Conservation (phyloP, 495 filamentous ascomycete species). For the Parachaetomium inaequale region DNA sequence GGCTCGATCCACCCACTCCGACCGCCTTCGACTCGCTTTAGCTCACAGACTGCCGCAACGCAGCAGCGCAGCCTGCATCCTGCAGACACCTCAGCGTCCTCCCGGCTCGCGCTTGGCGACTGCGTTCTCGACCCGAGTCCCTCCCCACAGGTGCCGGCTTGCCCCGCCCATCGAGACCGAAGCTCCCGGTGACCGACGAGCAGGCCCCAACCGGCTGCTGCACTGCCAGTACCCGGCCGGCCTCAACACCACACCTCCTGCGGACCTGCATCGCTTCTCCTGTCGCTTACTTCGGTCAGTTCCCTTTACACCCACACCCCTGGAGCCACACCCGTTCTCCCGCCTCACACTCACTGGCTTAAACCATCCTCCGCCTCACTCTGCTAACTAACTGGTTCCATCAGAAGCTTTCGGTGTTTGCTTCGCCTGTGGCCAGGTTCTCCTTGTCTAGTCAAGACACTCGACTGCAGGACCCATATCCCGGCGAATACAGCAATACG, state of each 20-base stretch:
- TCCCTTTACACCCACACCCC: slow-evolving; percentile 7
- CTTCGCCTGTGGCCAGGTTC: background rate
- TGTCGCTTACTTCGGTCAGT: slow-evolving; percentile 8
- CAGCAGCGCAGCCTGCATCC: slow-evolving; percentile 13
- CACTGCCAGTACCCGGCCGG: background rate
- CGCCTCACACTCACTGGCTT: background rate
- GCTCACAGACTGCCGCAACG: background rate
- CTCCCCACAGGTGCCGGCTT: slow-evolving; percentile 4
- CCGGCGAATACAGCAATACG: background rate
- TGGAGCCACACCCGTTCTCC: background rate
- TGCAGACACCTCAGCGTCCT: slow-evolving; percentile 19
- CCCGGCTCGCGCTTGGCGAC: slow-evolving; percentile 12
- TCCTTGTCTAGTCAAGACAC: background rate
- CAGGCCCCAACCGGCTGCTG: background rate
- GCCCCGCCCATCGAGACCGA: slow-evolving; percentile 13
- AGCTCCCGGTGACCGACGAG: background rate
- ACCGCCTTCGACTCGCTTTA: background rate
- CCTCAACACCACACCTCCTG: background rate
- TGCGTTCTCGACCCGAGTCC: slow-evolving; percentile 10
- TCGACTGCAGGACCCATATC: background rate
- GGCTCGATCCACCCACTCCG: background rate
- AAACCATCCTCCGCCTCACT: background rate
- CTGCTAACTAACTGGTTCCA: background rate
- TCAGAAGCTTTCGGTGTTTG: background rate
- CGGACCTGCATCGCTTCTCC: slow-evolving; percentile 5